A percentile compares a stretch with the other conserved stretches of the same genome.
Evolutionary conservation across 495 filamentous ascomycete species (phyloP).

Genomic region (Rhypophila decipiens): DNA sequence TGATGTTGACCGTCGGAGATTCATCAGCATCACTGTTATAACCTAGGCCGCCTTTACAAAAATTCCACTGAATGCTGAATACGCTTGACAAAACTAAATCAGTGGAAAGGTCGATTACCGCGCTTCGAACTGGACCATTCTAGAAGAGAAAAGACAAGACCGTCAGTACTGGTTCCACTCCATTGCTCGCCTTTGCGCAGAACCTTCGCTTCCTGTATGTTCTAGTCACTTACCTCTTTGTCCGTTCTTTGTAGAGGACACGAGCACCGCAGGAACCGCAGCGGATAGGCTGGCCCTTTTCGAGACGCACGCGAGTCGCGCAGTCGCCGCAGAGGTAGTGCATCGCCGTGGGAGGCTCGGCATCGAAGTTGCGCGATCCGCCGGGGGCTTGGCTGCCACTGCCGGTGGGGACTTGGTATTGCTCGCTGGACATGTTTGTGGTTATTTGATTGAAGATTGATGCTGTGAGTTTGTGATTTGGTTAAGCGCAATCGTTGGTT

Average conservation of each 20-base stretch:
- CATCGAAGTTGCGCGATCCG: slow-evolving; percentile 25
- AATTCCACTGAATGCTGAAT: too few relatives aligned
- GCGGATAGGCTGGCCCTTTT: slow-evolving; percentile 79
- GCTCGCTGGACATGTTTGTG: slow-evolving; percentile 51
- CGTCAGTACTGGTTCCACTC: slow-evolving; percentile 14
- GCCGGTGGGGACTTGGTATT: slow-evolving; percentile 51
- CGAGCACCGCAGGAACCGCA: slow-evolving; percentile 96
- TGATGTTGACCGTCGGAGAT: too few relatives aligned
- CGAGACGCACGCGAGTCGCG: slow-evolving; percentile 70
- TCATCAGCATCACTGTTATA: too few relatives aligned
- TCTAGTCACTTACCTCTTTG: slow-evolving; percentile 66
- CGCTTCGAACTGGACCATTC: slow-evolving; percentile 98
- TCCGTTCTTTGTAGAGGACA: slow-evolving; percentile 95
- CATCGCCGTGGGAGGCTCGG: slow-evolving; percentile 43
- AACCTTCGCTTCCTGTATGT: not conserved
- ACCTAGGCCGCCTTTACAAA: too few relatives aligned
- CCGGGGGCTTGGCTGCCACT: slow-evolving; percentile 23
- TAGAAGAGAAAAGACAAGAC: slow-evolving; percentile 7
- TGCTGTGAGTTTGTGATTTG: too few relatives aligned
- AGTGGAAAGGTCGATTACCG: slow-evolving; percentile 56
- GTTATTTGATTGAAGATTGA: not conserved
- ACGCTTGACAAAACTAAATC: too few relatives aligned
- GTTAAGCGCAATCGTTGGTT: not conserved
- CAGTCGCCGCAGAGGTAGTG: slow-evolving; percentile 93
- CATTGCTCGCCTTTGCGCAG: not conserved